Evolutionary conservation across 306 rosid species (phyloP), one percentile per base, ranked within the genome.

Genomic region (Quillaja saponaria): DNA sequence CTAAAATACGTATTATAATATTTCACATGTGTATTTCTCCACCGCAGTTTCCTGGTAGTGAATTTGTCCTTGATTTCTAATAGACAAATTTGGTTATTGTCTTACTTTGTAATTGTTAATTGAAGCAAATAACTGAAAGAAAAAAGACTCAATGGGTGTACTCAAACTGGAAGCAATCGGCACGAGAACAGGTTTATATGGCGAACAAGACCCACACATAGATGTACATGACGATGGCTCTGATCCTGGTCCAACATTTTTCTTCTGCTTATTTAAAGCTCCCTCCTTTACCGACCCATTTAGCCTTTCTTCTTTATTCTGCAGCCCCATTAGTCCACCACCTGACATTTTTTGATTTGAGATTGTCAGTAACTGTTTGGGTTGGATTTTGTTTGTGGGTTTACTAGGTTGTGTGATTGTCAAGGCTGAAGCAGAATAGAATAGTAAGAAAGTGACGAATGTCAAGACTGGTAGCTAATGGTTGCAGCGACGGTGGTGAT

Each of bases 231-330:
- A 74, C 42, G 98, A 96, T 16, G 98, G 98, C 4, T 80, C 53
- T 6, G 98, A 91, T 13, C 98, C 98, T 6, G 86, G 90, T 0
- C 85, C n/a, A n/a, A n/a, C n/a, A n/a, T n/a, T n/a, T n/a, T n/a
- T 63, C 84, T 77, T 81, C 77, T 76, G 51, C 38, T 73, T 70
- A 10, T 8, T 51, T 52, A 38, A 15, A 65, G 40, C 42, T 37
- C 6, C 10, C 40, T 37, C 40, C 40, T 5, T 6, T 37, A 10
- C 10, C 40, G 10, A 5, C 40, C 78, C 74, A 8, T 60, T 50
- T 39, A 50, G 60, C 16, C 14, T 55, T 35, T 52, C 61, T 42
- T 50, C 62, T 0, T 35, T 47, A 10, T 34, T 59, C 34, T 14
- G 15, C 33, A 54, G 39, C 58, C 46, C 55, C 10, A 44, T 63